These are phyloP conservation scores for Blumeriella jaapii DNA, from an alignment of 2,329 filamentous ascomycete genomes.

Conservation along the genomic window DNA sequence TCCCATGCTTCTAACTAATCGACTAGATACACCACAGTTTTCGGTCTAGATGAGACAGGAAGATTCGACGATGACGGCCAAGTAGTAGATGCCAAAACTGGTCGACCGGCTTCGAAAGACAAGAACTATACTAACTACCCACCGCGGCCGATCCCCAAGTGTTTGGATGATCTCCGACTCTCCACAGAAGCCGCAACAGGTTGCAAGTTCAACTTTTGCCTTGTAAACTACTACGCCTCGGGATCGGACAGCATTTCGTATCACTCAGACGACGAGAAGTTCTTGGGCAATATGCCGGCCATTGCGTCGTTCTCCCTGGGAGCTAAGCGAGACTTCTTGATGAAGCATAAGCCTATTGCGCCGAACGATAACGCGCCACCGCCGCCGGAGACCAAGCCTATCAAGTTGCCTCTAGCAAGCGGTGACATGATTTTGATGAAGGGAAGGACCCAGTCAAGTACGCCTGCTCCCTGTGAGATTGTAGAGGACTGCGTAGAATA, in stretches of 20 bases:
- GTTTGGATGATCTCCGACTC: conserved; percentile 50
- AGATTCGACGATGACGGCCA: conserved; percentile 38
- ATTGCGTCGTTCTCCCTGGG: conserved; percentile 70
- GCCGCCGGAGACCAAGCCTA: conserved; percentile 29
- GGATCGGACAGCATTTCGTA: conserved; percentile 68
- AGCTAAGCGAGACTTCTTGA: conserved; percentile 59
- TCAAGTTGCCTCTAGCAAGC: conserved; percentile 44
- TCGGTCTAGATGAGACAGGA: conserved; percentile 50
- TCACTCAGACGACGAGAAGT: conserved; percentile 71
- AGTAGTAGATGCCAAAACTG: conserved; percentile 35
- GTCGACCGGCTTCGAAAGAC: conserved; percentile 33
- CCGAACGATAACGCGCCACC: conserved; percentile 24
- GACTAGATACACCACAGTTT: conserved; percentile 45
- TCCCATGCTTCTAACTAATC: not conserved
- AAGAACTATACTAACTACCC: conserved; percentile 42
- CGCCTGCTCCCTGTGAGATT: too few species aligned
- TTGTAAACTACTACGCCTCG: conserved; percentile 76
- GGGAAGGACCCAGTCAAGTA: conserved; percentile 54
- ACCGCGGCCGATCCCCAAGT: conserved; percentile 60
- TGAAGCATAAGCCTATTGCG: conserved; percentile 61
- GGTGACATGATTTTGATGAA: conserved; percentile 76
- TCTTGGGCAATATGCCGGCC: conserved; percentile 55
- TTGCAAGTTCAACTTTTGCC: conserved; percentile 64
- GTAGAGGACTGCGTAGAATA: too few species aligned
- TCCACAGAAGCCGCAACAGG: conserved; percentile 54